Base-by-base conservation (phyloP, 345 rosid species). In the Abelmoschus esculentus region DNA sequence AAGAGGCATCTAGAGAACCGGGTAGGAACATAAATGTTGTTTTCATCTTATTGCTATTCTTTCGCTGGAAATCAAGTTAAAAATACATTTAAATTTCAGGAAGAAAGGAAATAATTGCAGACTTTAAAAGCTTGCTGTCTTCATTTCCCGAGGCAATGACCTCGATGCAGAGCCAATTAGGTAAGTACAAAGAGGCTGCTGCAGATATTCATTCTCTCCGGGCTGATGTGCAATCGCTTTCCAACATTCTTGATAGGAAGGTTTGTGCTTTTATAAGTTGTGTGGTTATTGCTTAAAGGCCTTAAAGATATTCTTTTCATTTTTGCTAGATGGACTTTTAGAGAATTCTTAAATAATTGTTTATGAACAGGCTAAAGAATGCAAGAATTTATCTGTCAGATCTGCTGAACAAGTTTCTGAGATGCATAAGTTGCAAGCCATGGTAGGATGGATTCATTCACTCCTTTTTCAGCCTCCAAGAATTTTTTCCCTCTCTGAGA, bases 111-210 rank as follows among this genome's bases (percentile, higher is more conserved):
- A 79, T 92, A 53, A 79, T 90, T 73, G 83, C 87, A 67, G 97
- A 90, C 70, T 92, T 96, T 77, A 96, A 86, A 80, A 89, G 84
- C 28, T 78, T 92, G 83, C 82, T 89, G 73, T 85, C 97, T 17
- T 87, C 96, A 22, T 96, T 90, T 83, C 98, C 99, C 3, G 89
- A 86, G 80, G 92, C 92, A 72, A 90, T 92, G 99, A 77, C 80
- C 76, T 63, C 80, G 28, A 89, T 90, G 99, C 92, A 89, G 81
- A 82, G 83, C 74, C 93, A 89, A 67, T 74, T 96, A 77, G 84
- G 89, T 69, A 83, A 70, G 42, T 90, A 56, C 79, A 96, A 90
- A 80, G 92, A 87, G 71, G 83, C 86, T 80, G 89, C 96, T 73
- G 75, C 82, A 70, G 86, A 88, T 75, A 84, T 92, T 77, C 93